Conservation (phyloP, 495 filamentous ascomycete genomes). For the Aspergillus coremiiformis region DNA sequence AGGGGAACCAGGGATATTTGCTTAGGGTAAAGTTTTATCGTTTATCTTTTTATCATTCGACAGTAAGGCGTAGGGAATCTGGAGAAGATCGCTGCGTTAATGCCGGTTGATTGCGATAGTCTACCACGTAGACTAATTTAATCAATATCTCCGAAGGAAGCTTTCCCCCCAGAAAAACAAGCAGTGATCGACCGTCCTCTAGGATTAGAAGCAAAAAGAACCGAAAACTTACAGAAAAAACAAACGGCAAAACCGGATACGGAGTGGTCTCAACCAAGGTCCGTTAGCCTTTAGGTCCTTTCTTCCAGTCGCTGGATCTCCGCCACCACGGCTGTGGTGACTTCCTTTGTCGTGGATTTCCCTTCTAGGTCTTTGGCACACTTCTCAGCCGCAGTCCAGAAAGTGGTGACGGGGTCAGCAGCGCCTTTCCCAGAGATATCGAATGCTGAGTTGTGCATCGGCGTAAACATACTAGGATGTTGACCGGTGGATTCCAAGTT, state of each 20-base stretch:
- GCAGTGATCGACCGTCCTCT: not conserved
- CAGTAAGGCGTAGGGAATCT: too few species aligned
- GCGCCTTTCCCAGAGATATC: conserved; percentile 67
- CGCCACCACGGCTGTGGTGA: conserved; percentile 54
- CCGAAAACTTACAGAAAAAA: too few species aligned
- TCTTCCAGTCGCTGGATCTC: conserved; percentile 48
- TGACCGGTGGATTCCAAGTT: conserved; percentile 57
- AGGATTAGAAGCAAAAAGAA: too few species aligned
- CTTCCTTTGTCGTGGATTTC: conserved; percentile 44
- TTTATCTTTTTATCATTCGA: too few species aligned
- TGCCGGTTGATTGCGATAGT: too few species aligned
- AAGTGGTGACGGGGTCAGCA: conserved; percentile 64
- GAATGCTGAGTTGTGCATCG: conserved; percentile 60
- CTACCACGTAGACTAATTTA: too few species aligned
- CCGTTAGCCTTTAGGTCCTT: too few species aligned
- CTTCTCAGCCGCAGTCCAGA: conserved; percentile 61
- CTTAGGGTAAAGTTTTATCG: not conserved
- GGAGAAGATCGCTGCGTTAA: not conserved
- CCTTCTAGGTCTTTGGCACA: conserved; percentile 59
- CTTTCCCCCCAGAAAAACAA: not conserved
- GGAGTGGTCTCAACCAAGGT: too few species aligned
- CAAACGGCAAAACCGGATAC: too few species aligned
- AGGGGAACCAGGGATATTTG: not conserved
- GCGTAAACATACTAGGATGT: conserved; percentile 60
- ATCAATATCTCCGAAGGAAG: too few species aligned